Base-by-base conservation (phyloP, 163 green algal genomes). In the Volvox carteri region DNA sequence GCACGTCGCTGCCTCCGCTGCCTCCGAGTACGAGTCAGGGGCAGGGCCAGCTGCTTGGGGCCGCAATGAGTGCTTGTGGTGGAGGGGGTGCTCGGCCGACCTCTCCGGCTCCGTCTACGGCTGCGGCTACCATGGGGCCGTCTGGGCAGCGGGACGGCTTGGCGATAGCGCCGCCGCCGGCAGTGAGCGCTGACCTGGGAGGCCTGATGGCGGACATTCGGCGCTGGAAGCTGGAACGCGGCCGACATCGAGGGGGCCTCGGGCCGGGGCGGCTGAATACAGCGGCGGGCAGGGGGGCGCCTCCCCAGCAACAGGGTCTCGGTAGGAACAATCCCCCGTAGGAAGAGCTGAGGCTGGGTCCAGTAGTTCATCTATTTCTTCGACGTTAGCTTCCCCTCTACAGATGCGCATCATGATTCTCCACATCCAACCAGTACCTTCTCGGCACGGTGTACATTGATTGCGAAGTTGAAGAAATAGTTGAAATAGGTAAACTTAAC, bases 221-320 rank as follows among this genome's bases (percentile, higher is more conserved):
- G 25, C 65, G 58, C 0, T 86, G 78, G 78, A 86, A 86, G 78
- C 37, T 86, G n/a, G 78, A 86, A 28, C 60, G 78, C 33, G 72
- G 30, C 18, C 33, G 77, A 35, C 50, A 85, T 35, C 54, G 77
- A 33, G 77, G 35, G 2, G 77, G 52, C 35, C 9, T 42, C 30
- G 46, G 8, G 30, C 25, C 42, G 5, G 42, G 33, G 44, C 42
- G 73, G 39, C 14, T 39, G 70, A 35, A 37, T 12, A 37, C 70
- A 23, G 39, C 11, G 8, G 70, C 39, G 33, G 67, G 25, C 18
- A 14, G 33, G 14, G 67, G 67, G 12, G 62, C 37, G 23, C n/a
- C 37, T 30, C 67, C n/a, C 30, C 67, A 76, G 30, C 33, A 76
- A 39, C 60, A 72, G 25, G 28, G 28, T 23, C 54, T 65, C 6